These are phyloP conservation scores for Daldinia grandis DNA, from an alignment of 495 filamentous ascomycete species.

Conservation along the genomic window DNA sequence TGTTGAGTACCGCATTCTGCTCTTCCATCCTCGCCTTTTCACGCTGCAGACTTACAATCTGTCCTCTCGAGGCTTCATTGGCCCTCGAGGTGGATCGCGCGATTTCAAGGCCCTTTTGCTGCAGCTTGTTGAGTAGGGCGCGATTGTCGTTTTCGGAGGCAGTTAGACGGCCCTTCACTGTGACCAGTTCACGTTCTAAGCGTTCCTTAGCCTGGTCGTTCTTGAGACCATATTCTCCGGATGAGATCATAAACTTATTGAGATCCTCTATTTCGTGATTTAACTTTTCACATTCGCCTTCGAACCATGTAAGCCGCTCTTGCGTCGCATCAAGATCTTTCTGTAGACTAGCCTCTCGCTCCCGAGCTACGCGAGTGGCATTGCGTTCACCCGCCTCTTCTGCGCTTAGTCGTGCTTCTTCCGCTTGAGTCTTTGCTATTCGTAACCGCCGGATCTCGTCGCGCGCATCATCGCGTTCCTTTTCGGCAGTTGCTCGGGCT, in stretches of 20 bases:
- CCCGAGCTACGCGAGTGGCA: conserved; percentile 78
- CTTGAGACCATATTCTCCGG: conserved; percentile 82
- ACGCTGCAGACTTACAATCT: conserved; percentile 76
- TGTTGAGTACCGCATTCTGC: conserved; percentile 78
- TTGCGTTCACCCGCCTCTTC: conserved; percentile 82
- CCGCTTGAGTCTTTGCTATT: conserved; percentile 80
- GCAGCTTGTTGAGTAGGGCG: conserved; percentile 93
- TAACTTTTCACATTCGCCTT: conserved; percentile 77
- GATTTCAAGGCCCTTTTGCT: conserved; percentile 97
- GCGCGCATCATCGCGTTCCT: conserved; percentile 88
- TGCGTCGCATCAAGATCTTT: conserved; percentile 80
- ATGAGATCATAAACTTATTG: conserved; percentile 83
- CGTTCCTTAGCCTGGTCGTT: conserved; percentile 95
- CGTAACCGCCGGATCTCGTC: conserved; percentile 83
- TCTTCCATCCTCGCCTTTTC: conserved; percentile 89
- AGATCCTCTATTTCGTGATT: conserved; percentile 80
- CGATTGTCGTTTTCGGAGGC: conserved; percentile 98
- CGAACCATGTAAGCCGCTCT: conserved; percentile 73
- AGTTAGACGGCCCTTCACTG: conserved; percentile 85
- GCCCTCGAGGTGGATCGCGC: conserved; percentile 88
- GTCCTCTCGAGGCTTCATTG: conserved; percentile 82
- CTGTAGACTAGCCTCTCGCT: conserved; percentile 78
- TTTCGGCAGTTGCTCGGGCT: conserved; percentile 77
- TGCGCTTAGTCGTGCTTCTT: conserved; percentile 83
- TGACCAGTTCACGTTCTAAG: conserved; percentile 89